Evolutionary conservation across 2,329 filamentous ascomycete genomes (phyloP).

Genomic region (Pseudogymnoascus sp.): DNA sequence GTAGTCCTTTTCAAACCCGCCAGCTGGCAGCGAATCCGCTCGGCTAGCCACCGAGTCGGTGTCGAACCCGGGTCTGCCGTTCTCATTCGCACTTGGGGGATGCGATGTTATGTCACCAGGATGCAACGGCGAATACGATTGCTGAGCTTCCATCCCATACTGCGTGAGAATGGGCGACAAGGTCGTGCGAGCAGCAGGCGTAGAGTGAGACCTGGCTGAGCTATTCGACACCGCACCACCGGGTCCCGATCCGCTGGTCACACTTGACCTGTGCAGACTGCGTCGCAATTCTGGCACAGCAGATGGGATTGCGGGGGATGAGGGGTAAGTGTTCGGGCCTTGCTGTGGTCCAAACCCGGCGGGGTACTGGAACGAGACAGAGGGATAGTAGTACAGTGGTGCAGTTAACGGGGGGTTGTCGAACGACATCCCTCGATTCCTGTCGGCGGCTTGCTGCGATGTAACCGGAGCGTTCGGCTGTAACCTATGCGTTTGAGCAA

Average conservation of each 20-base stretch:
- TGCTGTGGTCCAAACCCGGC: slow-evolving; percentile 44
- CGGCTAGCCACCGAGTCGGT: background rate
- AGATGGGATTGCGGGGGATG: slow-evolving; percentile 45
- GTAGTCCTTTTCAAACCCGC: slow-evolving; percentile 29
- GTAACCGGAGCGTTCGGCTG: slow-evolving; percentile 29
- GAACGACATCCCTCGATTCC: slow-evolving; percentile 53
- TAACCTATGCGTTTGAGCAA: slow-evolving; percentile 37
- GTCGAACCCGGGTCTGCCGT: background rate
- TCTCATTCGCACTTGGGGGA: background rate
- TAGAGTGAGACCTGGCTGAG: slow-evolving; percentile 60
- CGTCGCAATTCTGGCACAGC: slow-evolving; percentile 49
- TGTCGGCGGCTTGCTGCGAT: slow-evolving; percentile 43
- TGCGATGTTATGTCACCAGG: slow-evolving; percentile 25
- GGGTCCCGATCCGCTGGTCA: slow-evolving; percentile 43
- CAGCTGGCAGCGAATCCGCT: slow-evolving; percentile 10
- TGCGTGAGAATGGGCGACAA: background rate
- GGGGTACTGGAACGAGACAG: slow-evolving; percentile 33
- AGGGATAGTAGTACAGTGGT: slow-evolving; percentile 48
- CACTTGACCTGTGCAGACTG: slow-evolving; percentile 49
- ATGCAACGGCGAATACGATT: background rate
- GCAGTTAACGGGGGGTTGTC: slow-evolving; percentile 56
- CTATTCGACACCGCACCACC: slow-evolving; percentile 41
- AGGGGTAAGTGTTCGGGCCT: slow-evolving; percentile 49
- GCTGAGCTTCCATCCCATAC: background rate
- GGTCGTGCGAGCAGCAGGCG: slow-evolving; percentile 46